These are phyloP conservation scores for Coelastrella sp. DNA, from an alignment of 139 green algal species.

Conservation along the genomic window DNA sequence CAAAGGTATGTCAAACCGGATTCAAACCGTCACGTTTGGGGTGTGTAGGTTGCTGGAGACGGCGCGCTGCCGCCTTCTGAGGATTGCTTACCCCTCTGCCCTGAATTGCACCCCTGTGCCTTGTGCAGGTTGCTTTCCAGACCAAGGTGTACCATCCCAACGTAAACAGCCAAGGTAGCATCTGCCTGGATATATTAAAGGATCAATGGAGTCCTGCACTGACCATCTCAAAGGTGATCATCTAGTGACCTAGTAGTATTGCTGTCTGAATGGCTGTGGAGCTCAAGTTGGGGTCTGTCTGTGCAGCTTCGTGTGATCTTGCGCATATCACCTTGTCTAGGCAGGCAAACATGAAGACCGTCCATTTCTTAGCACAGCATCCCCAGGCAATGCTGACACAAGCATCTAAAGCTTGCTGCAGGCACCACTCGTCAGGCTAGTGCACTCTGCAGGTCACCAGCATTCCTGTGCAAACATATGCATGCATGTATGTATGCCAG, in stretches of 20 bases:
- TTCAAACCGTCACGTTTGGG: conserved; percentile 3
- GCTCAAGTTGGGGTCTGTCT: too few species aligned
- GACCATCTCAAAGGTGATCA: conserved; percentile 92
- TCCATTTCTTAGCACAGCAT: too few species aligned
- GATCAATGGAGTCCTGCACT: conserved; percentile 98
- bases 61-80: background rate
- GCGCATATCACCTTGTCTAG: too few species aligned
- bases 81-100: background rate
- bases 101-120: background rate
- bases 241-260: too few species aligned
- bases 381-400: too few species aligned
- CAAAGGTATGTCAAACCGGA: conserved; percentile 74
- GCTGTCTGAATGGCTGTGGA: too few species aligned
- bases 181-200: conserved; percentile 99
- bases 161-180: conserved; percentile 96
- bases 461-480: background rate
- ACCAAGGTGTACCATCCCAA: conserved; percentile 99
- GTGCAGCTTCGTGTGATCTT: too few species aligned
- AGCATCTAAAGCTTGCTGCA: too few species aligned
- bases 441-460: background rate
- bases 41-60: too few species aligned
- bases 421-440: background rate
- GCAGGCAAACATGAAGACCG: too few species aligned
- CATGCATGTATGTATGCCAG: background rate
- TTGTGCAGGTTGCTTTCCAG: conserved; percentile 91